phyloP scores from a whole-genome alignment of 768 basidiomycete genomes.

The Mycena crocata region DNA sequence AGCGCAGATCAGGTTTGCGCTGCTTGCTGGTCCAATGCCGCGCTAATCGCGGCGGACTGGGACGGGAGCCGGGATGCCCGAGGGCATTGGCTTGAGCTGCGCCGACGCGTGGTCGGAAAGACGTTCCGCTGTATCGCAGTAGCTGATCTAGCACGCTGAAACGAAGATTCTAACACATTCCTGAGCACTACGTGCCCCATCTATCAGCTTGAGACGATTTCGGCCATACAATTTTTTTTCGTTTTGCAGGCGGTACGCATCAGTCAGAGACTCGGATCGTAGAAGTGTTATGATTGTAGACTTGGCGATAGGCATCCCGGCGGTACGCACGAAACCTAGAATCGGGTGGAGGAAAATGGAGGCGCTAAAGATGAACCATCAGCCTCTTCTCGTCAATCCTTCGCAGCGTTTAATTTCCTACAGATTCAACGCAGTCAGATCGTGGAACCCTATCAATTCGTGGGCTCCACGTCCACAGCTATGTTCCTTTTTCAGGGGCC shows the following conservation, averaged over 20 bases:
- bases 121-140: neutral
- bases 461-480: neutral
- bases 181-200: neutral
- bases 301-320: conserved; percentile 1
- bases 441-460: conserved; percentile 5
- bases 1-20: conserved; percentile 13
- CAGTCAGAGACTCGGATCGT: no score
- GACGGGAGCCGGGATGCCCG: conserved; percentile 5
- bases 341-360: neutral
- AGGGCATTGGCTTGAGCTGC: neutral
- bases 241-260: no score
- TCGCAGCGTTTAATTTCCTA: conserved; percentile 5
- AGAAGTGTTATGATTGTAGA: neutral
- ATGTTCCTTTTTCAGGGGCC: conserved; percentile 9
- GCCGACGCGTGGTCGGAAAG: conserved; percentile 1
- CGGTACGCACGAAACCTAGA: neutral
- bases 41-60: conserved; percentile 10
- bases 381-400: conserved; percentile 18
- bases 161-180: conserved; percentile 9
- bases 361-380: neutral
- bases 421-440: neutral
- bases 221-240: no score
- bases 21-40: conserved; percentile 6
- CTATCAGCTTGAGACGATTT: no score
- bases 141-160: neutral